Percentiles rank a stretch among this genome's conserved stretches.
Evolutionary conservation across 2,329 filamentous ascomycete genomes (phyloP).

Genomic region (Ophiognomonia clavigignenti-juglandacearum): DNA sequence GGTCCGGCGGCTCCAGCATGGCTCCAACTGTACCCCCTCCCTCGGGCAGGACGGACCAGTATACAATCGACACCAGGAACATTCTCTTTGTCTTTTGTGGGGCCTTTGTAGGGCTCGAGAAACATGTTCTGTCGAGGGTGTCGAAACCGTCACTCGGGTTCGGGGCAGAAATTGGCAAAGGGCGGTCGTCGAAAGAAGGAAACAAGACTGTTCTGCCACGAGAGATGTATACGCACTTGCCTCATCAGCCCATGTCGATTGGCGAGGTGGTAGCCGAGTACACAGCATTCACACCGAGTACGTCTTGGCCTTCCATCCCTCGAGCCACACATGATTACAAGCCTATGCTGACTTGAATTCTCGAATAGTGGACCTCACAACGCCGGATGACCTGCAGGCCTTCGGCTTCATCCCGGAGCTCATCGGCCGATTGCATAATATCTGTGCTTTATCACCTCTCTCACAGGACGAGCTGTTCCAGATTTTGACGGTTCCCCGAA

Average conservation of each 20-base stretch:
- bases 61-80: slow-evolving; percentile 84
- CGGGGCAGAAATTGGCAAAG: slow-evolving; percentile 65
- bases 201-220: slow-evolving; percentile 59
- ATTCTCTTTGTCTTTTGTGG: slow-evolving; percentile 97
- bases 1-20: slow-evolving; percentile 38
- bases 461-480: slow-evolving; percentile 65
- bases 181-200: slow-evolving; percentile 42
- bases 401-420: slow-evolving; percentile 93
- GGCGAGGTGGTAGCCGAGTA: slow-evolving; percentile 22
- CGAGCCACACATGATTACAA: too few relatives aligned
- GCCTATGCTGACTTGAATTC: too few relatives aligned
- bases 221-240: slow-evolving; percentile 51
- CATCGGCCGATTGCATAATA: slow-evolving; percentile 91
- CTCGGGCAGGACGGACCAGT: slow-evolving; percentile 53
- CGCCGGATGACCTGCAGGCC: slow-evolving; percentile 70
- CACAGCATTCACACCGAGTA: slow-evolving; percentile 40
- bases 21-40: slow-evolving; percentile 42
- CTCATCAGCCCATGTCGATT: slow-evolving; percentile 43
- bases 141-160: slow-evolving; percentile 86
- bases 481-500: slow-evolving; percentile 88
- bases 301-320: neutral
- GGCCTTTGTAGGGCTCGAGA: slow-evolving; percentile 89
- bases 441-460: slow-evolving; percentile 77
- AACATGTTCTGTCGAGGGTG: slow-evolving; percentile 80
- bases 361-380: slow-evolving; percentile 61